These are phyloP conservation scores for Phytopythium oedochilum DNA, from an alignment of 352 stramenopile genomes.

Conservation along the genomic window DNA sequence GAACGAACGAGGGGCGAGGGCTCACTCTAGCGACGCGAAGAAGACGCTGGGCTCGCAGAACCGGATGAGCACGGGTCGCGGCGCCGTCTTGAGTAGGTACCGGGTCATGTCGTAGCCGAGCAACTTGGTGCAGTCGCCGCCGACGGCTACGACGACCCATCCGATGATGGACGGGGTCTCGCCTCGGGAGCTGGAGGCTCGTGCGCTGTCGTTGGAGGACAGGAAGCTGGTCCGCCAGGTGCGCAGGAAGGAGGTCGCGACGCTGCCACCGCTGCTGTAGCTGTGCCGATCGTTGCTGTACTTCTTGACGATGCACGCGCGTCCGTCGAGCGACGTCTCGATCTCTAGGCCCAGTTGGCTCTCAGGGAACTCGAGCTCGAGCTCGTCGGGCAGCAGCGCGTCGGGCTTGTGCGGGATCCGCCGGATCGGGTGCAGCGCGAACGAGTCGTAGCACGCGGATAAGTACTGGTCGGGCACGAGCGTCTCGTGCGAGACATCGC, in stretches of 20 bases:
- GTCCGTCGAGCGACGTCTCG: conserved; percentile 72
- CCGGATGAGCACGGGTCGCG: conserved; percentile 56
- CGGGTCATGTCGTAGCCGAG: conserved; percentile 61
- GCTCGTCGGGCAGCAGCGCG: conserved; percentile 40
- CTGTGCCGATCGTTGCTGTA: conserved; percentile 41
- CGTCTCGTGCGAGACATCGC: conserved; percentile 19
- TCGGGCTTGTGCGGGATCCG: conserved; percentile 47
- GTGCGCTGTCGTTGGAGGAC: conserved; percentile 10
- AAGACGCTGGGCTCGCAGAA: conserved; percentile 78
- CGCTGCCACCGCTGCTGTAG: conserved; percentile 25
- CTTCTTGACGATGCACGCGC: conserved; percentile 59
- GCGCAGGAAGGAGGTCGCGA: conserved; percentile 3
- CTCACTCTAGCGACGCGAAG: conserved; percentile 50
- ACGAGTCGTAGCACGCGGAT: conserved; percentile 59
- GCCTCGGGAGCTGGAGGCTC: conserved; percentile 14
- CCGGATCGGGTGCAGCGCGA: conserved; percentile 49
- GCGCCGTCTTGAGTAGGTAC: conserved; percentile 66
- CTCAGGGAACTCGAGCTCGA: conserved; percentile 64
- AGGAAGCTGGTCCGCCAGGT: conserved; percentile 18
- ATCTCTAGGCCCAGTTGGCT: conserved; percentile 59
- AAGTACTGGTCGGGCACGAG: conserved; percentile 46
- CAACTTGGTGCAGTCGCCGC: conserved; percentile 56
- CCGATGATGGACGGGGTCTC: conserved; percentile 30
- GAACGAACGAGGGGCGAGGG: background rate
- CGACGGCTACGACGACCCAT: conserved; percentile 71